Conservation (phyloP, 208 protist species). For the Trypanosoma brucei region DNA sequence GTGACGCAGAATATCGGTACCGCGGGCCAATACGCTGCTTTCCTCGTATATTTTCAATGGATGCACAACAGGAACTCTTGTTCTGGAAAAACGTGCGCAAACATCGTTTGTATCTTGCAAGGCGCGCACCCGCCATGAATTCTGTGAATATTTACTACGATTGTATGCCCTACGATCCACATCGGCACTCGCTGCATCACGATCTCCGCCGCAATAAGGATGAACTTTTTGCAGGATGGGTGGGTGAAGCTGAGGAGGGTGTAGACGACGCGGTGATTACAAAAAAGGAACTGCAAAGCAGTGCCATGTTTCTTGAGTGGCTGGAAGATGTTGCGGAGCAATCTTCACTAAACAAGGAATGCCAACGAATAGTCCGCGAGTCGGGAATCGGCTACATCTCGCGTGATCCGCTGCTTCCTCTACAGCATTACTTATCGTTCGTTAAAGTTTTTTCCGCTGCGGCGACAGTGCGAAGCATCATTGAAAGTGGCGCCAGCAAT, state of each 20-base stretch:
- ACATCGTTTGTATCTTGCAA: constrained; percentile 59
- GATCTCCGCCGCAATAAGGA: constrained; percentile 8
- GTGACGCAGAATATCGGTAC: constrained; percentile 44
- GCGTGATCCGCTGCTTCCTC: constrained; percentile 60
- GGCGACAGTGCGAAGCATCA: constrained; percentile 46
- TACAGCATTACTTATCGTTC: constrained; percentile 74
- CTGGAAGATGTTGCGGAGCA: constrained; percentile 79
- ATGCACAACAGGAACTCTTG: constrained; percentile 35
- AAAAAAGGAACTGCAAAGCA: constrained; percentile 31
- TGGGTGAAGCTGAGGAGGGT: constrained; percentile 40
- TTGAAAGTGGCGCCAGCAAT: constrained; percentile 17
- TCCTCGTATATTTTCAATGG: constrained; percentile 71
- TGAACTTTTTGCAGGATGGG: constrained; percentile 43
- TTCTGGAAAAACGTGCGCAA: constrained; percentile 57
- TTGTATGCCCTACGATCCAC: constrained; percentile 52
- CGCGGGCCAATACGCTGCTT: constrained; percentile 66
- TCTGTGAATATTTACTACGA: constrained; percentile 72
- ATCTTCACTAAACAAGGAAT: constrained; percentile 59
- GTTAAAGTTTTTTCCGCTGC: constrained; percentile 55
- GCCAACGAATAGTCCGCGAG: constrained; percentile 31
- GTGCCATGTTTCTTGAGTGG: constrained; percentile 47
- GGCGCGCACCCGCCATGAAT: constrained; percentile 57
- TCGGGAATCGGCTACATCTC: constrained; percentile 69
- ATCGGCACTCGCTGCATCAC: constrained; percentile 12
- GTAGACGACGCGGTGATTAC: constrained; percentile 58